These are phyloP conservation scores for Myxozyma vanderwaltii DNA, from an alignment of 805 yeast genomes.

Conservation along the genomic window DNA sequence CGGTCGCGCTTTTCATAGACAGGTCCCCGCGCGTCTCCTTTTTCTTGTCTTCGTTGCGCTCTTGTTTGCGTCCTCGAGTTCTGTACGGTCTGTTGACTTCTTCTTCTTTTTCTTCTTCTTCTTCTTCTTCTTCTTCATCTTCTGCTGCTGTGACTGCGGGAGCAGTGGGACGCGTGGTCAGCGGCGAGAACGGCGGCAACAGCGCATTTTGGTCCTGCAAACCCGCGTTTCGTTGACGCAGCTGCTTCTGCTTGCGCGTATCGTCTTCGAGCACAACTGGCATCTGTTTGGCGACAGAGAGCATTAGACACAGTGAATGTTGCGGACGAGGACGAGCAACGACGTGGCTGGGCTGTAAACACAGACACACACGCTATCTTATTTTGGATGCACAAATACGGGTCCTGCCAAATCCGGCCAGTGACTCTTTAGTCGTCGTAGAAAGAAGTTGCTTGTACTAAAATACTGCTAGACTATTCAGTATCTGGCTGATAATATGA, in stretches of 20 bases:
- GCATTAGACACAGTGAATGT: too few species aligned
- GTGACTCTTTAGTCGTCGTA: background rate
- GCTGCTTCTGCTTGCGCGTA: too few species aligned
- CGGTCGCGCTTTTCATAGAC: background rate
- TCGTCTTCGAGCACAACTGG: too few species aligned
- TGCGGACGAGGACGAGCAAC: background rate
- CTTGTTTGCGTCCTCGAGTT: background rate
- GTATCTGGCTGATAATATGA: too few species aligned
- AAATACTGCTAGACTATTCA: too few species aligned
- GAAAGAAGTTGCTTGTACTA: too few species aligned
- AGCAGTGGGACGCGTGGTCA: conserved; percentile 10
- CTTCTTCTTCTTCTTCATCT: background rate
- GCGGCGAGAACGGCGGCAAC: conserved; percentile 18
- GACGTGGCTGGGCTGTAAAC: conserved; percentile 12
- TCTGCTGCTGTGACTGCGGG: background rate
- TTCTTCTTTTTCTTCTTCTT: background rate
- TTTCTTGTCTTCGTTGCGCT: too few species aligned
- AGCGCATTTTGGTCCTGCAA: background rate
- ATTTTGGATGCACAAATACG: background rate
- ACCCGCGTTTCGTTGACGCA: background rate
- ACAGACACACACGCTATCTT: background rate
- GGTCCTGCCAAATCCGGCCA: background rate
- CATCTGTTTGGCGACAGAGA: too few species aligned
- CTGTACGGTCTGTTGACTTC: background rate
- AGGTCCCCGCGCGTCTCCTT: background rate